Percentiles rank a stretch among this genome's conserved stretches.
Conservation (phyloP, 352 stramenopile species). For the Pythium angustatum region DNA sequence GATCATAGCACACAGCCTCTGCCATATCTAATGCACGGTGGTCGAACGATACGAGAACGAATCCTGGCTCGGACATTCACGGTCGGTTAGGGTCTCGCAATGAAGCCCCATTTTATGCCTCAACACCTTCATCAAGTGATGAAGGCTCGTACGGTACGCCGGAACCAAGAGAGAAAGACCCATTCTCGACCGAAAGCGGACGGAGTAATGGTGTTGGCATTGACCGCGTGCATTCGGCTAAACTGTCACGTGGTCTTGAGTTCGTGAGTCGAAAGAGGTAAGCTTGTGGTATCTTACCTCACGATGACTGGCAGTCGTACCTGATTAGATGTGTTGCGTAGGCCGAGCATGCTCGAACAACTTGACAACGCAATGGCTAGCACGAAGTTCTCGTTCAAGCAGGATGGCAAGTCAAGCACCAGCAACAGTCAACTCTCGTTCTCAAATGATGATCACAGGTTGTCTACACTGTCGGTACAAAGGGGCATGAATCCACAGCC, state of each 20-base stretch:
- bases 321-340: too few relatives aligned
- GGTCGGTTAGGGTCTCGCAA: not conserved
- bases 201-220: too few relatives aligned
- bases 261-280: not conserved
- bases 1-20: not conserved
- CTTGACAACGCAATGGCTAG: not conserved
- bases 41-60: not conserved
- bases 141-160: not conserved
- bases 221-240: too few relatives aligned
- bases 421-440: too few relatives aligned
- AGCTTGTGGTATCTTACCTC: too few relatives aligned
- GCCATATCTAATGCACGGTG: not conserved
- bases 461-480: too few relatives aligned
- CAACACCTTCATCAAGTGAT: not conserved
- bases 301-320: too few relatives aligned
- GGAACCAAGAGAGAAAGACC: too few relatives aligned
- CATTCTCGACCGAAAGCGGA: too few relatives aligned
- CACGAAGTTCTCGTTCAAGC: not conserved
- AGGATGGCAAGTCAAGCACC: not conserved
- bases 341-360: not conserved
- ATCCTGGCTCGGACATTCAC: not conserved
- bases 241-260: not conserved
- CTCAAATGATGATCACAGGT: too few relatives aligned
- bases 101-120: conserved; percentile 5
- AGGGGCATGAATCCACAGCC: too few relatives aligned